These are phyloP conservation scores for Macrotyloma uniflorum DNA, from an alignment of 306 rosid genomes.

Conservation along the genomic window DNA sequence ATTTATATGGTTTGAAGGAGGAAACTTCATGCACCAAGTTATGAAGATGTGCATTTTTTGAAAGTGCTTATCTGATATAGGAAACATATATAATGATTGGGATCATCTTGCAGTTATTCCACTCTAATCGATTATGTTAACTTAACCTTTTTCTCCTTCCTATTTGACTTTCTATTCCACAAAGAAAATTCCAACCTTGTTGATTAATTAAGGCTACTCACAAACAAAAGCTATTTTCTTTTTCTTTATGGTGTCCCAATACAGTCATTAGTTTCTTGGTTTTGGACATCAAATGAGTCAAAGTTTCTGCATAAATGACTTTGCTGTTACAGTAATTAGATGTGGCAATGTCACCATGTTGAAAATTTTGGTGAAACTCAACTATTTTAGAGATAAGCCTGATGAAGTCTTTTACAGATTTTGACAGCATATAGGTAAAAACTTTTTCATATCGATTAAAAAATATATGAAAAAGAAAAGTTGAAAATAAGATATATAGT, in stretches of 20 bases:
- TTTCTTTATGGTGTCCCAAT: too few relatives aligned
- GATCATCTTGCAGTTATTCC: slow-evolving; percentile 44
- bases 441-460: too few relatives aligned
- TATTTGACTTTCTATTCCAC: slow-evolving; percentile 42
- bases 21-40: slow-evolving; percentile 29
- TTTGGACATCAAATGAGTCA: too few relatives aligned
- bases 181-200: slow-evolving; percentile 50
- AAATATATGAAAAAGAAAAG: too few relatives aligned
- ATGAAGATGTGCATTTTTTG: neutral
- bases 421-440: too few relatives aligned
- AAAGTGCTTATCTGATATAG: neutral
- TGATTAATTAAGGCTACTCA: slow-evolving; percentile 44
- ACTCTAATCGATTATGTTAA: slow-evolving; percentile 27
- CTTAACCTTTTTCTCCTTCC: slow-evolving; percentile 29
- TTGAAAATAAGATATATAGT: too few relatives aligned
- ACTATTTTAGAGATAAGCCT: too few relatives aligned
- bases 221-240: slow-evolving; percentile 31
- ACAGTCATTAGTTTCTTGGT: neutral
- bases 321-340: too few relatives aligned
- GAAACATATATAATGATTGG: slow-evolving; percentile 35
- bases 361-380: too few relatives aligned
- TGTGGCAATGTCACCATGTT: too few relatives aligned
- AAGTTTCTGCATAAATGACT: neutral
- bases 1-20: neutral
- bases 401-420: too few relatives aligned